Evolutionary conservation across 495 filamentous ascomycete species (phyloP).

Genomic region (Chlorociboria aeruginascens): DNA sequence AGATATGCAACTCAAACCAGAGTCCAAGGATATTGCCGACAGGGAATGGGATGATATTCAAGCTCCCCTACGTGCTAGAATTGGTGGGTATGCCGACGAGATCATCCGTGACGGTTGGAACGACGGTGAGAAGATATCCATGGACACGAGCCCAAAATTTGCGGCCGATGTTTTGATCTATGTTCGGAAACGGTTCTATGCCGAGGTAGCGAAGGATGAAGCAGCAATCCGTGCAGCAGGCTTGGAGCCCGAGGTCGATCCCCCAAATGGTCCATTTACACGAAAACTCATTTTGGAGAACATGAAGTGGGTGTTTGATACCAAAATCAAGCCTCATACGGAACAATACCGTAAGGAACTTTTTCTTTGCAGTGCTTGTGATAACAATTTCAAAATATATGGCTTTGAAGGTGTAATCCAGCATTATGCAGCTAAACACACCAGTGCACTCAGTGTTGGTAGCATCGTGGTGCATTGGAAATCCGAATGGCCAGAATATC

Average conservation of each 20-base stretch:
- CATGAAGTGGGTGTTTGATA: slow-evolving; percentile 76
- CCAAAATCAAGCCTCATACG: slow-evolving; percentile 55
- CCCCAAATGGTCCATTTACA: slow-evolving; percentile 39
- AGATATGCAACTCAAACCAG: slow-evolving; percentile 33
- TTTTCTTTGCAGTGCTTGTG: slow-evolving; percentile 63
- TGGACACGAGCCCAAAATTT: slow-evolving; percentile 49
- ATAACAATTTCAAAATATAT: slow-evolving; percentile 47
- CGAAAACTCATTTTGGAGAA: slow-evolving; percentile 61
- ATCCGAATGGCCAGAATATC: slow-evolving; percentile 64
- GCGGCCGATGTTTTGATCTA: slow-evolving; percentile 52
- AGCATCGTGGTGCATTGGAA: slow-evolving; percentile 64
- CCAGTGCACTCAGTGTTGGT: slow-evolving; percentile 49
- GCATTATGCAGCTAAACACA: slow-evolving; percentile 74
- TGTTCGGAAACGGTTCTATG: slow-evolving; percentile 50
- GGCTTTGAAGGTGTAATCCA: slow-evolving; percentile 68
- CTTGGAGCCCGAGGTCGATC: slow-evolving; percentile 27
- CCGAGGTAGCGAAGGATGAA: slow-evolving; percentile 39
- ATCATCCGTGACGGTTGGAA: slow-evolving; percentile 47
- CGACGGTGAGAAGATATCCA: slow-evolving; percentile 40
- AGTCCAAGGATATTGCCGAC: slow-evolving; percentile 47
- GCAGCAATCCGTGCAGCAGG: slow-evolving; percentile 31
- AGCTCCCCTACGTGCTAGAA: slow-evolving; percentile 42
- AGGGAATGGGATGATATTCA: slow-evolving; percentile 58
- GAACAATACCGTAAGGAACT: slow-evolving; percentile 51
- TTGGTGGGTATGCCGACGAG: slow-evolving; percentile 52